A percentile compares a stretch with the other conserved stretches of the same genome.
Evolutionary conservation across 1,284 basidiomycete genomes (phyloP).

Genomic region (Ceratorhiza oryzae-sativae): DNA sequence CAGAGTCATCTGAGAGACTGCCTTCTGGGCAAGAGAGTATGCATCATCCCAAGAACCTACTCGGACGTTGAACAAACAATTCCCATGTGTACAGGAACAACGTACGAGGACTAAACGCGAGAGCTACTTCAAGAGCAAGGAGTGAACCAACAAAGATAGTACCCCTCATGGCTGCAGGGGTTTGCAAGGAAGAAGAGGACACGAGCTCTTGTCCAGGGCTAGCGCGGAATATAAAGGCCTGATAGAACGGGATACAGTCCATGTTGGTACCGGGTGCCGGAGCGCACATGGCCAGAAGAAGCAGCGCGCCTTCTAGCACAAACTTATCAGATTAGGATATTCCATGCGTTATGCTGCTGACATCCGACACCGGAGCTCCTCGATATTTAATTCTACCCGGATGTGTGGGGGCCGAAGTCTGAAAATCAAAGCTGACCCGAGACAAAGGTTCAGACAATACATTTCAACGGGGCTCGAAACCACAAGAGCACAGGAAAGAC

Average conservation of each 20-base stretch:
- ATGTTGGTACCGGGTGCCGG: not conserved
- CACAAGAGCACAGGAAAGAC: not conserved
- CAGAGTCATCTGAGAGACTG: constrained; percentile 39
- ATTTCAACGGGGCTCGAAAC: too few species aligned
- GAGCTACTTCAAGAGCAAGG: not conserved
- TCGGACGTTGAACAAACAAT: not conserved
- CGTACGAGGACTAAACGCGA: constrained; percentile 28
- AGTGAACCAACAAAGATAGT: not conserved
- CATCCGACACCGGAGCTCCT: too few species aligned
- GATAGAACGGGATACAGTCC: too few species aligned
- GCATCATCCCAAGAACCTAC: constrained; percentile 40
- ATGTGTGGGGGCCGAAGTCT: too few species aligned
- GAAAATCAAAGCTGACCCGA: too few species aligned
- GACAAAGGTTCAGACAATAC: too few species aligned
- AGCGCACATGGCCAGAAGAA: not conserved
- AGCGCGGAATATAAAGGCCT: constrained; percentile 1
- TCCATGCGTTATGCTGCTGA: too few species aligned
- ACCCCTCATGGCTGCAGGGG: not conserved
- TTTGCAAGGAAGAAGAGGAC: not conserved
- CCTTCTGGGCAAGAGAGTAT: constrained; percentile 21
- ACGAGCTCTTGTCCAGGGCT: not conserved
- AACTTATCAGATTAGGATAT: constrained; percentile 1
- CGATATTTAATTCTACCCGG: too few species aligned
- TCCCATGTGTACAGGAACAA: not conserved
- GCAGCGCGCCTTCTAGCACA: not conserved